These are phyloP conservation scores for Colletotrichum tanaceti DNA, from an alignment of 2,329 filamentous ascomycete species.

Conservation along the genomic window DNA sequence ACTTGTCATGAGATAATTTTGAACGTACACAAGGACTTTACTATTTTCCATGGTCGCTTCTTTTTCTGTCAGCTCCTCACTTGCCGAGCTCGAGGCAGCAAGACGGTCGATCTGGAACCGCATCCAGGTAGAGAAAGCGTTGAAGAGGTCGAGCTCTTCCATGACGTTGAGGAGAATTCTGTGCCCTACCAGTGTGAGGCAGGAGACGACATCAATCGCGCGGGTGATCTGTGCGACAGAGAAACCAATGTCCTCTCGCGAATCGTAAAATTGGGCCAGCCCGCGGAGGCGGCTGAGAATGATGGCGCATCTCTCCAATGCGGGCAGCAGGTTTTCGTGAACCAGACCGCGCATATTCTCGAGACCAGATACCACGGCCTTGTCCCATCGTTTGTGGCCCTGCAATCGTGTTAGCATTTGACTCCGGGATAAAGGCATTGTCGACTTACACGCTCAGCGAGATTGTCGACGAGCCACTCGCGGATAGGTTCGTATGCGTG, in stretches of 20 bases:
- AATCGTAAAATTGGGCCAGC: slow-evolving; percentile 82
- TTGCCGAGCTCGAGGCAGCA: slow-evolving; percentile 68
- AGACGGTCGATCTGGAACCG: slow-evolving; percentile 84
- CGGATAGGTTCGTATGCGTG: slow-evolving; percentile 79
- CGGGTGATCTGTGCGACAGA: slow-evolving; percentile 71
- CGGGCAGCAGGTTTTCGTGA: slow-evolving; percentile 90
- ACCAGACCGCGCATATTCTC: slow-evolving; percentile 80
- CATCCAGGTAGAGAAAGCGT: slow-evolving; percentile 85
- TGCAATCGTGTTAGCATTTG: slow-evolving; percentile 50
- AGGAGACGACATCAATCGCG: slow-evolving; percentile 77
- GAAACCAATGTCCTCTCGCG: slow-evolving; percentile 74
- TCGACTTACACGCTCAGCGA: slow-evolving; percentile 77
- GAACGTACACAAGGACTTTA: slow-evolving; percentile 82
- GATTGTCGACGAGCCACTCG: slow-evolving; percentile 89
- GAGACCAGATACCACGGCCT: slow-evolving; percentile 81
- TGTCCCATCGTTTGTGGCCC: slow-evolving; percentile 97
- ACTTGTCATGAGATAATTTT: slow-evolving; percentile 74
- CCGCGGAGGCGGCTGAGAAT: slow-evolving; percentile 86
- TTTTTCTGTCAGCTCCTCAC: slow-evolving; percentile 80
- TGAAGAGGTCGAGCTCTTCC: slow-evolving; percentile 82
- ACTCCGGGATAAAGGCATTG: slow-evolving; percentile 16
- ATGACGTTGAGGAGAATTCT: slow-evolving; percentile 77
- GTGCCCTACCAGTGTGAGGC: slow-evolving; percentile 80
- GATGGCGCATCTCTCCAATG: slow-evolving; percentile 83
- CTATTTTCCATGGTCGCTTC: slow-evolving; percentile 80